Percentiles rank a stretch among this genome's conserved stretches.
Conservation (phyloP, 129 eudicot species). For the Pittosporum tobira region DNA sequence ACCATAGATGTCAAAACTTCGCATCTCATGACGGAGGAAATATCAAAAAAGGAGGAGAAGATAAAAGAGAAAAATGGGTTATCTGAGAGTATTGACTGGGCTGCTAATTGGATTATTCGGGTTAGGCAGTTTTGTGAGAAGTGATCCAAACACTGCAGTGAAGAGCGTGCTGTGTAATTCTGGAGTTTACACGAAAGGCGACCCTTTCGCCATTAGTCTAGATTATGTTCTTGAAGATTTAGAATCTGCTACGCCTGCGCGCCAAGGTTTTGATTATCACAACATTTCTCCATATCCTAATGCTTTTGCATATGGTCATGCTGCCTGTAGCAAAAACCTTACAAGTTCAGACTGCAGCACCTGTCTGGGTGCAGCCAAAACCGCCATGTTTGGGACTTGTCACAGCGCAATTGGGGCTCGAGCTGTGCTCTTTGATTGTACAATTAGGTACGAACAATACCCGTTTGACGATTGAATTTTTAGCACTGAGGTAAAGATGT, state of each 20-base stretch:
- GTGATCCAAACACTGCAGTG: conserved; percentile 44
- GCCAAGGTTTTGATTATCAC: conserved; percentile 32
- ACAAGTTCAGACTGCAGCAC: conserved; percentile 46
- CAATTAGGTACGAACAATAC: conserved; percentile 68
- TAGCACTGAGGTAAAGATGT: background rate
- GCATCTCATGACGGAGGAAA: conserved; percentile 10
- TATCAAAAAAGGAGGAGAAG: background rate
- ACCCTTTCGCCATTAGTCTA: conserved; percentile 52
- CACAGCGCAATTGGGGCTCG: conserved; percentile 45
- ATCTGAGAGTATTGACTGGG: conserved; percentile 3
- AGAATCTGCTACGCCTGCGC: conserved; percentile 35
- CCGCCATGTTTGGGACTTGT: conserved; percentile 33
- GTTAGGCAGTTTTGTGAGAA: conserved; percentile 11
- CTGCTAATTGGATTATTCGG: conserved; percentile 20
- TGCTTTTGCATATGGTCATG: conserved; percentile 71
- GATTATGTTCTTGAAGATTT: conserved; percentile 52
- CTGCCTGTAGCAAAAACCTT: conserved; percentile 36
- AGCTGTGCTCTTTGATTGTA: conserved; percentile 47
- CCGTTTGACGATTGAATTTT: conserved; percentile 40
- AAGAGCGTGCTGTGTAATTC: conserved; percentile 36
- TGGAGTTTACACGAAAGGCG: conserved; percentile 36
- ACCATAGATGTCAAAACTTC: conserved; percentile 12
- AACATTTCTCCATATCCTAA: conserved; percentile 74
- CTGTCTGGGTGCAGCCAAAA: conserved; percentile 55
- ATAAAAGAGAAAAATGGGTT: conserved; percentile 21